A percentile compares a stretch with the other conserved stretches of the same genome.
Conservation (phyloP, 345 rosid genomes). For the Nephelium lappaceum region DNA sequence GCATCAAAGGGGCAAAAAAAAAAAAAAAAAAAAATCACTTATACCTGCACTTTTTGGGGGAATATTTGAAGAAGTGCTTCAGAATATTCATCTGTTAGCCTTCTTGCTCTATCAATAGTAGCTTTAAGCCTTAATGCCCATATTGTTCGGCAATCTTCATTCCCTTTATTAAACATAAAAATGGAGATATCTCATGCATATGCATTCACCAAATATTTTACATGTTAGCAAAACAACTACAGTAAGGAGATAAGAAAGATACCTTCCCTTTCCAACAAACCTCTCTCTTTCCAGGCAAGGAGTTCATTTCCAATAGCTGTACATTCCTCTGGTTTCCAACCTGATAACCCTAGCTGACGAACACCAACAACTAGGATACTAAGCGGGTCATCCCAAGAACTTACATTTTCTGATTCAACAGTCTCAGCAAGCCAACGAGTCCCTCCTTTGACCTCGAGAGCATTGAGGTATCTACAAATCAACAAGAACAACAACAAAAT, state of each 20-base stretch:
- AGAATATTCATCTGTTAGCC: conserved; percentile 93
- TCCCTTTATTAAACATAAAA: conserved; percentile 49
- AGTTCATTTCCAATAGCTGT: conserved; percentile 79
- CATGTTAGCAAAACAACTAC: conserved; percentile 1
- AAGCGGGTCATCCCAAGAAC: conserved; percentile 77
- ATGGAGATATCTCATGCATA: conserved; percentile 6
- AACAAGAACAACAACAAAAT: conserved; percentile 23
- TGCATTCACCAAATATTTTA: neutral
- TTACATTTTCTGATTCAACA: conserved; percentile 53
- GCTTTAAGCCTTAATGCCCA: conserved; percentile 97
- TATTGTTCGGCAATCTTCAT: conserved; percentile 78
- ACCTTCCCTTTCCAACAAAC: conserved; percentile 80
- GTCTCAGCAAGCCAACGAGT: conserved; percentile 70
- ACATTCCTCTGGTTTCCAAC: conserved; percentile 94
- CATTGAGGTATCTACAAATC: conserved; percentile 71
- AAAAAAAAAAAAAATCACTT: neutral
- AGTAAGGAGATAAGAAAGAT: conserved; percentile 15
- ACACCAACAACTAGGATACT: conserved; percentile 69
- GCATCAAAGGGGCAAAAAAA: neutral
- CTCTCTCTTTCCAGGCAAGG: conserved; percentile 81
- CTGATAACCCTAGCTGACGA: conserved; percentile 81
- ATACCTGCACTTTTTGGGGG: conserved; percentile 89
- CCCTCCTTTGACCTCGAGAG: conserved; percentile 77
- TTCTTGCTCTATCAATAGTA: conserved; percentile 90
- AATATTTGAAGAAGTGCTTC: conserved; percentile 86